phyloP scores from a whole-genome alignment of 768 basidiomycete genomes.

The Candolleomyces efflorescens region DNA sequence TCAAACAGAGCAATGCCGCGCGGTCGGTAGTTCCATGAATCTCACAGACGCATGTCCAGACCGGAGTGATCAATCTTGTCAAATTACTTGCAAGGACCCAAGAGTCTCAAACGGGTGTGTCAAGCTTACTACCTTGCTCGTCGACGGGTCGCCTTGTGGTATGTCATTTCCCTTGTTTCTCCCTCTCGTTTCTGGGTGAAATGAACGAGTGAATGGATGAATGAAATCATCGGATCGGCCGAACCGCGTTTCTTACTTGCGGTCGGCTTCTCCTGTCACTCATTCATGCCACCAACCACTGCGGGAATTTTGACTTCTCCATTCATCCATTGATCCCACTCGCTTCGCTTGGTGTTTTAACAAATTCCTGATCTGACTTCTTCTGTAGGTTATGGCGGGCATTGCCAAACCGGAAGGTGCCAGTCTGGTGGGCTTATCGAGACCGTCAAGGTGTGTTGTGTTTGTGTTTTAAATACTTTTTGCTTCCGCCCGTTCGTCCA shows the following conservation, averaged over 20 bases:
- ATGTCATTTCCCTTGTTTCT: constrained; percentile 18
- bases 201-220: no score
- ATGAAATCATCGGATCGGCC: no score
- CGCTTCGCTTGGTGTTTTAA: background rate
- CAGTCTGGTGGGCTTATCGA: constrained; percentile 52
- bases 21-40: constrained; percentile 67
- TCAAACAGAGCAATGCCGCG: constrained; percentile 66
- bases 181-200: background rate
- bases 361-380: constrained; percentile 2
- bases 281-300: background rate
- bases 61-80: constrained; percentile 61
- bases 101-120: constrained; percentile 56
- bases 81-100: constrained; percentile 80
- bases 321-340: constrained; percentile 8
- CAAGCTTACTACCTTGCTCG: constrained; percentile 61
- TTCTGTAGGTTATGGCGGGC: constrained; percentile 61
- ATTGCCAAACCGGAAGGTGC: constrained; percentile 61
- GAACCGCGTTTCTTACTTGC: no score
- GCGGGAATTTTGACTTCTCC: constrained; percentile 7
- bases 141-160: constrained; percentile 86
- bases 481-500: no score
- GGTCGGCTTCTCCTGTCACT: no score
- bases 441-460: constrained; percentile 49
- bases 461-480: background rate
- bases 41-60: constrained; percentile 63